Percentiles rank a stretch among this genome's conserved stretches.
These are phyloP conservation scores for Cutaneotrichosporon sp. DNA, from an alignment of 1,284 basidiomycete genomes.

Conservation along the genomic window DNA sequence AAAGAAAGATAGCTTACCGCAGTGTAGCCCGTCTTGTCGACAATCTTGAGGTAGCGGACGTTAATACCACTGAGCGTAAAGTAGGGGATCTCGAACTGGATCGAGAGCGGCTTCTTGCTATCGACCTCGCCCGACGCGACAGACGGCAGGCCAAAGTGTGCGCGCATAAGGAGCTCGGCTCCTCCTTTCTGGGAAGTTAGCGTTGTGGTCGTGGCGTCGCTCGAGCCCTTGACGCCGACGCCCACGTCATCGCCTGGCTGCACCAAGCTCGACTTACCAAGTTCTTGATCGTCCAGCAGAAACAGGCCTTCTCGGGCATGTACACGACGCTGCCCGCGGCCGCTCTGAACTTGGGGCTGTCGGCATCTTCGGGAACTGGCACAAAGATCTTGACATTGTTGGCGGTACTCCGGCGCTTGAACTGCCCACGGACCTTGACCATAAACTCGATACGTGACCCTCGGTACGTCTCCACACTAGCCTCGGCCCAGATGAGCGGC, in stretches of 20 bases:
- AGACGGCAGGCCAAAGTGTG: constrained; percentile 89
- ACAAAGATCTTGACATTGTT: constrained; percentile 99
- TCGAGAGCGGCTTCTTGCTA: constrained; percentile 88
- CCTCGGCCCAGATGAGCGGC: constrained; percentile 97
- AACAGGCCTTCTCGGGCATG: constrained; percentile 91
- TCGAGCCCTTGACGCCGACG: too few relatives aligned
- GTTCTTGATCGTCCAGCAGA: constrained; percentile 98
- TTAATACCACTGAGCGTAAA: constrained; percentile 97
- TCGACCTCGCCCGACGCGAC: constrained; percentile 82
- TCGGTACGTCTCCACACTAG: constrained; percentile 89
- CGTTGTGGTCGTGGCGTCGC: not conserved
- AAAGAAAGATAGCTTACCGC: constrained; percentile 39
- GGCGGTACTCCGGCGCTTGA: constrained; percentile 92
- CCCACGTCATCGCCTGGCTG: not conserved
- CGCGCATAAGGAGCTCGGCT: constrained; percentile 73
- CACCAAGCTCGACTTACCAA: constrained; percentile 12
- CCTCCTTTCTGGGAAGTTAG: constrained; percentile 14
- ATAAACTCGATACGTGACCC: constrained; percentile 95
- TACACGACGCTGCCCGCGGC: constrained; percentile 87
- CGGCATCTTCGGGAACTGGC: constrained; percentile 96
- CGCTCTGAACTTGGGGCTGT: constrained; percentile 82
- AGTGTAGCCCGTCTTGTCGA: constrained; percentile 96
- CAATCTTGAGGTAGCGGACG: constrained; percentile 84
- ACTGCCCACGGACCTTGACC: constrained; percentile 97
- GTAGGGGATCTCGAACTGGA: constrained; percentile 83